Base-by-base conservation (phyloP, 2,329 filamentous ascomycete genomes). In the Fusarium miscanthi region DNA sequence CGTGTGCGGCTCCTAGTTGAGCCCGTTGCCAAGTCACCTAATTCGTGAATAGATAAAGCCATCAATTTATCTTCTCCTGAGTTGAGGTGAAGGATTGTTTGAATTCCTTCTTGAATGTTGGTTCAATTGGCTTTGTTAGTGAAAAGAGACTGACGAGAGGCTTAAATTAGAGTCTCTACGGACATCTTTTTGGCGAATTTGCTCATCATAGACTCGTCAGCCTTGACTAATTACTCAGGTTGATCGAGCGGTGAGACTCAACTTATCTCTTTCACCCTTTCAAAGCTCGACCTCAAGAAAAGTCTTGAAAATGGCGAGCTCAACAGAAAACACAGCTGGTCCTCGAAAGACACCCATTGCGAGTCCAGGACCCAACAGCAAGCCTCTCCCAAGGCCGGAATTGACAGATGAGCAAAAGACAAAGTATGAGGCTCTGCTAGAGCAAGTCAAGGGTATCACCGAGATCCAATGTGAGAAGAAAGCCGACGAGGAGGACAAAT, bases 381-480 rank as follows among this genome's bases (percentile, higher is more conserved):
- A 87, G 64, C 89, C 92, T 6, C 79, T 84, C 17, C 79, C 88
- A 10, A 85, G 86, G 14, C 81, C 89, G 10, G 81, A 87, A 64
- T 88, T 98, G 76, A 94, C 91, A 16, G 79, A 88, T 14, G 94
- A 97, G 40, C 93, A 98, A 83, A 84, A 93, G 79, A 81, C 87
- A 74, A 98, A 97, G 84, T 98, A 98, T 84, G 88, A 91, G 46
- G 85, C 89, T 72, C 87, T 98, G 56, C 88, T 98, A 49, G 86
- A 88, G 51, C 87, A 88, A 59, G 94, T 91, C 48, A 91, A 88
- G 72, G 84, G 85, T 76, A 97, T 94, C 92, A 89, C 88, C 17
- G 89, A 90, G 14, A 83, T 97, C 31, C 71, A 74, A 38, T 82
- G 81, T 74, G 89, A 88, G 43, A 89, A 90, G 25, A 61, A 72